Evolutionary conservation across 192 early-diverging fungal genomes (phyloP), one percentile per base, ranked within the genome.

Genomic region (Mortierella claussenii): DNA sequence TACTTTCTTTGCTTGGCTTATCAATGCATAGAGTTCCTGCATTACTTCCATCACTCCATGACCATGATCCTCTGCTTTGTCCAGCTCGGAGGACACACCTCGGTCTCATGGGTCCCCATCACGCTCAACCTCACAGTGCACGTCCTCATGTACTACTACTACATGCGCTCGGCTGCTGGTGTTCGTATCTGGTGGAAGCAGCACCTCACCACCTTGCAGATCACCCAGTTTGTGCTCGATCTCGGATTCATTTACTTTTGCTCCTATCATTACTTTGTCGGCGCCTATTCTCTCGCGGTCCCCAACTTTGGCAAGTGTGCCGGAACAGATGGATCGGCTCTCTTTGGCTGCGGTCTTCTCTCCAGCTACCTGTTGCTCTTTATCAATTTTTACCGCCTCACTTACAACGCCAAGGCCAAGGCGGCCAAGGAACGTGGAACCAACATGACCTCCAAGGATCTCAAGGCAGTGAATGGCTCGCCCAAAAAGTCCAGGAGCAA

Each of bases 181-280:
- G 88, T 89, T 66, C 80, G 83, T 60, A 88, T 92, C 62, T 95
- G 95, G 93, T 96, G 94, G 93, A 96, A 96, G 80, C 87, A 92
- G 82, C 90, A 93, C 73, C 81, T 97, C 23, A 96, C 95, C 27
- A 92, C 93, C 8, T 67, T 93, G 56, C 94, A 97, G 83, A 96
- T 96, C 52, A 78, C 80, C 44, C 94, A 97, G 81, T 95, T 96
- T 64, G 83, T 95, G 44, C 91, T 95, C 47, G 94, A 94, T 69
- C 80, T 96, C 26, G 81, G 86, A 57, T 84, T 94, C 56, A 89
- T 95, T 63, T 95, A 95, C 81, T 90, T 88, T 78, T 90, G 89
- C 82, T 86, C 93, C 31, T 95, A 95, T 82, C 89, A 83, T 60
- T 88, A 90, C 82, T 88, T 93, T 70, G 79, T 84, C 56, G 81